Evolutionary conservation across 495 filamentous ascomycete species (phyloP), one percentile per base, ranked within the genome.

Genomic region (Tuber calosporum): DNA sequence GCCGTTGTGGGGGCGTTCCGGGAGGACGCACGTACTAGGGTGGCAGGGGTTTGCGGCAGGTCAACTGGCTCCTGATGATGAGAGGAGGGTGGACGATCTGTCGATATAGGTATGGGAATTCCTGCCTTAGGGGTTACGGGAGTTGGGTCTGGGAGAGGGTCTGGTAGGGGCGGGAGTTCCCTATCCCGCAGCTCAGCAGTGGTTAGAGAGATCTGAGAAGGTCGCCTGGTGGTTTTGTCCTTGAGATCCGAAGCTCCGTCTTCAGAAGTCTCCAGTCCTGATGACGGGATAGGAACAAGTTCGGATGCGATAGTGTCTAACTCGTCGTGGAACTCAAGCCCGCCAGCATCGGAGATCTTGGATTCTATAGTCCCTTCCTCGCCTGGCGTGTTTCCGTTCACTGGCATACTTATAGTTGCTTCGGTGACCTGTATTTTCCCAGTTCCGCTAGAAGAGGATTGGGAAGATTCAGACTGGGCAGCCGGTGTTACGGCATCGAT

Each of bases 21-120:
- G 22, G 78, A 80, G 43, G 79, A 71, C 20, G 70, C 41, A 39
- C 75, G 71, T 68, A 70, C 73, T 40, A 78, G 75, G 19, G 79
- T 78, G 15, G 42, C 41, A 36, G 79, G 79, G n/a, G 78, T 72
- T 71, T 77, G 70, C 15, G 69, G 70, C 19, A 22, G 69, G 13
- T n/a, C 69, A 13, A 62, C 53, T 34, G 62, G 48, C 36, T 78
- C 72, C 15, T 67, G 68, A 68, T 75, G 72, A 37, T 43, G 17
- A 1, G 70, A 66, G 7, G 38, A n/a, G n/a, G 36, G n/a, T 4
- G 71, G 75, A 8, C 75, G 70, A 26, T 48, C 72, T 26, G 72
- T 73, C 34, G 79, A 77, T 45, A 80, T 80, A 11, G 79, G 73
- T 70, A 81, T 72, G 11, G 79, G 79, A n/a, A 81, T 80, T 72